Base-by-base conservation (phyloP, 2,329 filamentous ascomycete species). In the Xylaria sp. region DNA sequence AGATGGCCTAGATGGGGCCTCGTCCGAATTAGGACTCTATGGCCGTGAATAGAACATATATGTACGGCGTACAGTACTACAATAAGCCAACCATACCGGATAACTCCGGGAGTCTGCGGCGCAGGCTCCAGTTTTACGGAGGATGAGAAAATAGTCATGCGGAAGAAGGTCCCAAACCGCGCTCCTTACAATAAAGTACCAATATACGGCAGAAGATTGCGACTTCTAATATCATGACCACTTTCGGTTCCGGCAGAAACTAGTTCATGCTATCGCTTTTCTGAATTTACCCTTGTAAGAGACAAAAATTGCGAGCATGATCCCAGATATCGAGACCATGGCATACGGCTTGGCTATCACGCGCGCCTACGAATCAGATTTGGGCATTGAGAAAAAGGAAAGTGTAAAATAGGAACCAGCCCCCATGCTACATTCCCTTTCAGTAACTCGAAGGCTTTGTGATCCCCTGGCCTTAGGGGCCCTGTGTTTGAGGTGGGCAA, bases 21-120 rank as follows among this genome's bases (percentile, higher is more conserved):
- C 50, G 36, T 23, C 8, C 50, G 48, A 30, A 66, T 61, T 57
- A 15, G 43, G 59, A 10, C 50, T 10, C 9, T 20, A n/a, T 9
- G 12, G n/a, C 41, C 4, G 4, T 45, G 41, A 45, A 45, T 45
- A 45, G 41, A 45, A 45, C 10, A 23, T 45, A n/a, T n/a, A n/a
- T n/a, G n/a, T n/a, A 45, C 41, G 41, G 41, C 41, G 41, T 45
- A 45, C 41, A 9, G 18, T 43, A 43, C 8, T 45, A 45, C 41
- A 8, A 10, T 45, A n/a, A n/a, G 41, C 18, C 10, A n/a, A 45
- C 18, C 8, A 43, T 20, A 43, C 41, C 12, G 41, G n/a, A 45
- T 8, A 45, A 20, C 8, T 23, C 23, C n/a, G n/a, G 41, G 18
- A 45, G 41, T 12, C 7, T 4, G 41, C n/a, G n/a, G 7, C n/a